phyloP scores from a whole-genome alignment of 2,329 filamentous ascomycete species.

The Ascocoryne sarcoides region DNA sequence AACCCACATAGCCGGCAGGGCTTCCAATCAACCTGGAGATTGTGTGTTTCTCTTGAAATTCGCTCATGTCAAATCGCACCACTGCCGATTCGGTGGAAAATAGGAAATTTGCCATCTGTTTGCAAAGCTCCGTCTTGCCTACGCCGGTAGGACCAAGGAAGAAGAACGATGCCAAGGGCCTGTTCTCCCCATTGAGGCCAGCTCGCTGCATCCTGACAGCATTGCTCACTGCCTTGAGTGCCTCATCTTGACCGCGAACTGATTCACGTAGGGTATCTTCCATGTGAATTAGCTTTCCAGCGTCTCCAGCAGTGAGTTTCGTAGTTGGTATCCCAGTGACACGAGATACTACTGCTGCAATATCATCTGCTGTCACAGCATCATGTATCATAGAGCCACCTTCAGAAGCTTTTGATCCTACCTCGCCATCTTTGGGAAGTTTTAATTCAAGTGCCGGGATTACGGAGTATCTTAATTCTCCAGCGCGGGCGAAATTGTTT shows the following conservation, averaged over 20 bases:
- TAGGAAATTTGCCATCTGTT: slow-evolving; percentile 86
- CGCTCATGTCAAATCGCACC: slow-evolving; percentile 92
- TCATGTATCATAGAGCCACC: slow-evolving; percentile 60
- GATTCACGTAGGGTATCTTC: slow-evolving; percentile 78
- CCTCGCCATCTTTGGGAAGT: slow-evolving; percentile 62
- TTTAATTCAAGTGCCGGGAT: slow-evolving; percentile 76
- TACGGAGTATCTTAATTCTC: slow-evolving; percentile 78
- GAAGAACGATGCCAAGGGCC: slow-evolving; percentile 91
- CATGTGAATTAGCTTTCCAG: slow-evolving; percentile 93
- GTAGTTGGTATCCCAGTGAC: slow-evolving; percentile 82
- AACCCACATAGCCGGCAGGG: slow-evolving; percentile 90
- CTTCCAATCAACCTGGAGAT: slow-evolving; percentile 84
- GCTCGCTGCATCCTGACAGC: slow-evolving; percentile 91
- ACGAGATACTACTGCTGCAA: slow-evolving; percentile 81
- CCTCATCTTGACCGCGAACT: slow-evolving; percentile 89
- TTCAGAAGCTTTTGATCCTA: slow-evolving; percentile 24
- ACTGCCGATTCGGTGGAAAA: slow-evolving; percentile 90
- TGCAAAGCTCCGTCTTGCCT: slow-evolving; percentile 95
- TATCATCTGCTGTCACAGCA: slow-evolving; percentile 90
- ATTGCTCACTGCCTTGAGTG: slow-evolving; percentile 81
- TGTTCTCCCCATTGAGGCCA: slow-evolving; percentile 82
- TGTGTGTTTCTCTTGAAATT: slow-evolving; percentile 96
- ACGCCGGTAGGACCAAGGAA: slow-evolving; percentile 95
- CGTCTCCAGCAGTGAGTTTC: slow-evolving; percentile 86
- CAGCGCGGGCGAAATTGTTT: slow-evolving; percentile 84